Evolutionary conservation across 345 rosid species (phyloP), one percentile per base, ranked within the genome.

Genomic region (Cardamine resedifolia): DNA sequence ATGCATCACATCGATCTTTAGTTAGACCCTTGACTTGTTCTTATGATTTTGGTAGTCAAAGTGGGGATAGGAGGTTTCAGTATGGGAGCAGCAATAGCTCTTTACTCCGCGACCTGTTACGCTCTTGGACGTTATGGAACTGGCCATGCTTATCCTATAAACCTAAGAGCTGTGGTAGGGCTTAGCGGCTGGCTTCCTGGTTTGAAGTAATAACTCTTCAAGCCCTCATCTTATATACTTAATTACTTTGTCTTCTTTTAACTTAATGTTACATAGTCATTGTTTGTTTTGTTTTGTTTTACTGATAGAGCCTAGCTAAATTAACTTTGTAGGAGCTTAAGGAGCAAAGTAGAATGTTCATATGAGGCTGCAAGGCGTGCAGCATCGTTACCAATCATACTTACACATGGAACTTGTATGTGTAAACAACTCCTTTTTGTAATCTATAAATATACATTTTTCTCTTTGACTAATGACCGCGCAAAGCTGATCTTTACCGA

Each of bases 111-210:
- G 24, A 84, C 86, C 11, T 90, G 90, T 74, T 91, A 67, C 70
- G 83, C 91, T 18, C 75, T 81, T 23, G 87, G 93, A 27, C 84
- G 88, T 79, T 88, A 81, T 74, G 91, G 85, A 64, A 84, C 83
- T 77, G 96, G 96, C 19, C 83, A 78, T 21, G 80, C 82, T 23
- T 91, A 87, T 76, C 79, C 79, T 23, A 55, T 85, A 77, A 87
- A 84, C 85, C 74, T 95, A 68, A 84, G 78, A 78, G 87, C 82
- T 14, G 78, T 82, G 30, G 73, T 85, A 38, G 86, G 89, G 44
- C 81, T 88, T 50, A 90, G 96, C 50, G 93, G 96, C 65, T 91
- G 99, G 96, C 96, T 95, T 69, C 99, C 99, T 2, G 88, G 90
- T 75, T 84, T 85, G 79, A 94, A 83, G 98, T 94, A 73, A 50